phyloP scores from a whole-genome alignment of 768 basidiomycete genomes.

The Dendrothele bispora region DNA sequence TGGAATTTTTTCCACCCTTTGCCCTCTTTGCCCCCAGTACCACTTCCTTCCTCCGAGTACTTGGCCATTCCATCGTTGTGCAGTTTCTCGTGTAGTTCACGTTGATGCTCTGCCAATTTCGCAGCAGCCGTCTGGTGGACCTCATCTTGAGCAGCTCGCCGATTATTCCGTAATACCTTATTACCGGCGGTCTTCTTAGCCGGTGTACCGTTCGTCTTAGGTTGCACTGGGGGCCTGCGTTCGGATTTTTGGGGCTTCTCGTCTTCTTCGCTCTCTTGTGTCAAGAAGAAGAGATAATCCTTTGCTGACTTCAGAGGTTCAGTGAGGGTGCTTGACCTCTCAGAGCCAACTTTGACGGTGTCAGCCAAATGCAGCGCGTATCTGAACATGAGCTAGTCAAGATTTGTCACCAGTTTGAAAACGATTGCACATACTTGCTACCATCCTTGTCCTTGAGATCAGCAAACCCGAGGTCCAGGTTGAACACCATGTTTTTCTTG shows the following conservation, averaged over 20 bases:
- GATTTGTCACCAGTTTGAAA: not conserved
- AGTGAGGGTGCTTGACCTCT: slow-evolving; percentile 70
- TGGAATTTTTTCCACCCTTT: slow-evolving; percentile 96
- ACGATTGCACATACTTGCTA: slow-evolving; percentile 57
- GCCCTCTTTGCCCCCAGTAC: slow-evolving; percentile 75
- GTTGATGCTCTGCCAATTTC: slow-evolving; percentile 86
- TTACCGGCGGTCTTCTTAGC: slow-evolving; percentile 72
- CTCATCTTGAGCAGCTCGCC: slow-evolving; percentile 85
- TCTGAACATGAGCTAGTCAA: slow-evolving; percentile 37
- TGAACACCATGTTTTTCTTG: slow-evolving; percentile 82
- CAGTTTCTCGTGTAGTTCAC: slow-evolving; percentile 71
- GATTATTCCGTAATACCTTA: slow-evolving; percentile 87
- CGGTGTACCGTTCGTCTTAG: slow-evolving; percentile 66
- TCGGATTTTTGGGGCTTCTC: slow-evolving; percentile 55
- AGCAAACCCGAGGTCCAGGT: slow-evolving; percentile 81
- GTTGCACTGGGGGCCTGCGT: slow-evolving; percentile 51
- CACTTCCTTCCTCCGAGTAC: slow-evolving; percentile 81
- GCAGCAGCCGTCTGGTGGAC: slow-evolving; percentile 75
- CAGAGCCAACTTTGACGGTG: slow-evolving; percentile 75
- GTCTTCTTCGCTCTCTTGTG: slow-evolving; percentile 57
- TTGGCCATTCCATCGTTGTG: slow-evolving; percentile 81
- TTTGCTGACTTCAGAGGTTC: slow-evolving; percentile 83
- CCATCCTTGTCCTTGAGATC: slow-evolving; percentile 76
- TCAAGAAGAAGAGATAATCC: slow-evolving; percentile 87
- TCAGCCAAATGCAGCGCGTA: slow-evolving; percentile 89